Evolutionary conservation across 768 basidiomycete species (phyloP), one percentile per base, ranked within the genome.

Genomic region (Coprinellus micaceus): DNA sequence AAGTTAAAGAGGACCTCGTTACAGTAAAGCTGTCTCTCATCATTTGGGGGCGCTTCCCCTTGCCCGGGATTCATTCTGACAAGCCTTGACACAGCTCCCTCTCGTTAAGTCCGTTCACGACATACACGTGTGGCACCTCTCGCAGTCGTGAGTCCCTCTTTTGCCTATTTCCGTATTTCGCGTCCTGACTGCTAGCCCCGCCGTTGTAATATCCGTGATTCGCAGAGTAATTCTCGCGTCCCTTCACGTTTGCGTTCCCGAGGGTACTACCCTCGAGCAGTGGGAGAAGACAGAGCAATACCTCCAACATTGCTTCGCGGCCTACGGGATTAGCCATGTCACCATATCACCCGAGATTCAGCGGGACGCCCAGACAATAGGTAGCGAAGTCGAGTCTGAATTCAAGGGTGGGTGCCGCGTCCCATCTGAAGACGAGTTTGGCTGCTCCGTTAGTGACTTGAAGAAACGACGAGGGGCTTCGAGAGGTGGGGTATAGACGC

Each of bases 71-170:
- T 7, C 33, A 30, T 19, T 45, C 28, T 21, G 11, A 25, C 44
- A 33, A 6, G 21, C 19, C 15, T 48, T 48, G 36, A 25, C 53
- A 30, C 50, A 81, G 80, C 62, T 77, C 47, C 77, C 77, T 3
- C 69, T 74, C 52, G 80, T 82, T 0, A 62, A 74, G 11, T 75
- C 78, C 3, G 67, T 82, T 7, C 80, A 80, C 61, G 80, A 81
- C 61, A 64, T 82, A 36, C 79, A 82, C 62, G 77, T 81, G 21
- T 82, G 80, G 82, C 79, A 81, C 57, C 68, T 83, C 12, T 81
- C 80, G 7, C 78, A 83, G 64, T 74, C 74, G 81, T 81, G 58
- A 6, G 30, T n/a, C 41, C 50, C 29, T 26, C 49, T 29, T n/a
- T 57, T 55, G 43, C 46, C 54, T 45, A 28, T 44, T 21, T 48